Conservation (phyloP, 2,329 filamentous ascomycete genomes). For the Onygenales sp. region DNA sequence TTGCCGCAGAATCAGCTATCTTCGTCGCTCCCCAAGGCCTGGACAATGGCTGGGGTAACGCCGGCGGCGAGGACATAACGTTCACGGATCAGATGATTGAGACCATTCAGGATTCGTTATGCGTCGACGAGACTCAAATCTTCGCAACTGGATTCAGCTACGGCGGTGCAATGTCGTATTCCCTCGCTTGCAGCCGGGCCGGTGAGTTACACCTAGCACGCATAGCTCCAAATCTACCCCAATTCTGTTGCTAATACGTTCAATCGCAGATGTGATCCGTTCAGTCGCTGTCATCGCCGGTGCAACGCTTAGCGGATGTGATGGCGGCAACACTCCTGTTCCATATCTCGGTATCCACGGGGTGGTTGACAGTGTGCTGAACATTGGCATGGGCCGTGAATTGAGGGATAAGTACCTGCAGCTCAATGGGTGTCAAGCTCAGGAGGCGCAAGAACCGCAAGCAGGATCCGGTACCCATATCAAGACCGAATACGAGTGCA, state of each 20-base stretch:
- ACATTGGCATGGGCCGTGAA: not conserved
- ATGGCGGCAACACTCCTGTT: not conserved
- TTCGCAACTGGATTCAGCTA: constrained; percentile 1
- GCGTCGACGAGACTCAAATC: not conserved
- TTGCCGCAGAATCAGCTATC: not conserved
- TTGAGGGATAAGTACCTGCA: not conserved
- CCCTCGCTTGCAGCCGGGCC: not conserved
- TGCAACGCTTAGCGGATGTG: not conserved
- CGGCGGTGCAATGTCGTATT: not conserved
- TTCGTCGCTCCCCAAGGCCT: constrained; percentile 2
- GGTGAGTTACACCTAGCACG: not conserved
- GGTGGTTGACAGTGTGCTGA: not conserved
- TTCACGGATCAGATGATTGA: constrained; percentile 1
- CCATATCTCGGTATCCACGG: constrained; percentile 1
- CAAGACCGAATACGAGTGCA: not conserved
- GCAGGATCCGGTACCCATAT: not conserved
- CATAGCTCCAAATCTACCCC: not conserved
- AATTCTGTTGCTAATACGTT: not conserved
- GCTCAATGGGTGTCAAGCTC: not conserved
- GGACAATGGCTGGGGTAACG: constrained; percentile 2
- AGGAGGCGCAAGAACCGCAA: not conserved
- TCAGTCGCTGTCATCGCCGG: not conserved
- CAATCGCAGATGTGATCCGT: not conserved
- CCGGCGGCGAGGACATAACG: not conserved
- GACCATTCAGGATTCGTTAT: not conserved